Evolutionary conservation across 441 rosid genomes (phyloP).

Genomic region (Eruca vesicaria): DNA sequence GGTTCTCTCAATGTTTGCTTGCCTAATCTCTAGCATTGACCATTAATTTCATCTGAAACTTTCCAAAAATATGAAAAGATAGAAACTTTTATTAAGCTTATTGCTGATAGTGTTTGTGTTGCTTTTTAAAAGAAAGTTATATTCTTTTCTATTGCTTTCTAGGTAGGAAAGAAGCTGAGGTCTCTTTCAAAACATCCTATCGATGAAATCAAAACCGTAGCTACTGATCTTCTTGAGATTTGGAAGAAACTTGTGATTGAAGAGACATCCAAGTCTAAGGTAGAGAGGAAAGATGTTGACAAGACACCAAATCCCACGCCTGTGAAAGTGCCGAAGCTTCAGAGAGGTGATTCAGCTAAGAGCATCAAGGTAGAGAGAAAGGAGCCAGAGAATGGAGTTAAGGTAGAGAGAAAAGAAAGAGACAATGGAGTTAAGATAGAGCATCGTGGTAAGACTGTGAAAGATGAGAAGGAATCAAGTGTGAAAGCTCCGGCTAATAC

Average conservation of each 20-base stretch:
- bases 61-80: no score
- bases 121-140: constrained; percentile 5
- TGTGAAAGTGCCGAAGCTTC: constrained; percentile 49
- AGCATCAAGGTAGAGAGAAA: constrained; percentile 50
- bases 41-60: no score
- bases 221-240: constrained; percentile 71
- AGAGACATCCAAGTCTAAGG: constrained; percentile 64
- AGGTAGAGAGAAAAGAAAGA: constrained; percentile 27
- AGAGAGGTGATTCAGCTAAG: constrained; percentile 40
- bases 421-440: constrained; percentile 17
- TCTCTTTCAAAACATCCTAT: constrained; percentile 83
- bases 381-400: constrained; percentile 24
- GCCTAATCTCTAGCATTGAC: constrained; percentile 14
- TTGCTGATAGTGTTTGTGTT: background rate
- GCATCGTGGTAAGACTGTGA: constrained; percentile 31
- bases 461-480: constrained; percentile 28
- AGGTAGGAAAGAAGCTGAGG: constrained; percentile 93
- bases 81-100: background rate
- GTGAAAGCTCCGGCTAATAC: constrained; percentile 41
- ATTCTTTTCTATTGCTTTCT: constrained; percentile 19
- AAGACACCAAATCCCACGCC: constrained; percentile 38
- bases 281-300: constrained; percentile 48
- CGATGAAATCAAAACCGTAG: constrained; percentile 55
- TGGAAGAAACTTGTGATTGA: constrained; percentile 91
- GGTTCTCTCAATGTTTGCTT: background rate